Conservation (phyloP, 2,329 filamentous ascomycete species). For the Colletotrichum sp. region DNA sequence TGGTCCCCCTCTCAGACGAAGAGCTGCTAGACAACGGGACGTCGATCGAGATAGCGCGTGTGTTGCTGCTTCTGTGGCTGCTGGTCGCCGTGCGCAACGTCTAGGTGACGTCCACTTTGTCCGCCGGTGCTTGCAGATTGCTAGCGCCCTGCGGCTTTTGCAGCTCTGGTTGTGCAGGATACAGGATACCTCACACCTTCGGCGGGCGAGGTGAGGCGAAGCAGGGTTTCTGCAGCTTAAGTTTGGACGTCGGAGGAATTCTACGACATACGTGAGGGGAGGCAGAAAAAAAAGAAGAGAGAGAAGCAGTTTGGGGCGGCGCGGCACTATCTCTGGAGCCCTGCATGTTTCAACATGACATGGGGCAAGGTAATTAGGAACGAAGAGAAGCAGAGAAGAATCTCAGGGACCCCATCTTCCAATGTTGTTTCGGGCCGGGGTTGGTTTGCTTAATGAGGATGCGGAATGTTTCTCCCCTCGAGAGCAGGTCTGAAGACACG, state of each 20-base stretch:
- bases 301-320: not conserved
- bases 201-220: not conserved
- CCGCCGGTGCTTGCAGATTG: not conserved
- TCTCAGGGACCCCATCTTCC: not conserved
- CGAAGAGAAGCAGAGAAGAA: not conserved
- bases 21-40: not conserved
- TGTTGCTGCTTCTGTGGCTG: not conserved
- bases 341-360: slow-evolving; percentile 19
- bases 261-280: not conserved
- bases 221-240: not conserved
- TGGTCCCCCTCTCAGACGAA: not conserved
- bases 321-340: not conserved
- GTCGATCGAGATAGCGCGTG: slow-evolving; percentile 10
- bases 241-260: not conserved
- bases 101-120: not conserved
- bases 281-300: not conserved
- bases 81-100: slow-evolving; percentile 20
- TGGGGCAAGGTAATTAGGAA: not conserved
- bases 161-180: not conserved
- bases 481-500: not conserved
- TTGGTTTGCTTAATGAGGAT: not conserved
- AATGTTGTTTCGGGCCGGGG: slow-evolving; percentile 16
- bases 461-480: not conserved
- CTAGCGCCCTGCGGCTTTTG: not conserved
- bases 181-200: not conserved